Evolutionary conservation across 2,329 filamentous ascomycete species (phyloP).

Genomic region (Paracorniculantispora psalliotae): DNA sequence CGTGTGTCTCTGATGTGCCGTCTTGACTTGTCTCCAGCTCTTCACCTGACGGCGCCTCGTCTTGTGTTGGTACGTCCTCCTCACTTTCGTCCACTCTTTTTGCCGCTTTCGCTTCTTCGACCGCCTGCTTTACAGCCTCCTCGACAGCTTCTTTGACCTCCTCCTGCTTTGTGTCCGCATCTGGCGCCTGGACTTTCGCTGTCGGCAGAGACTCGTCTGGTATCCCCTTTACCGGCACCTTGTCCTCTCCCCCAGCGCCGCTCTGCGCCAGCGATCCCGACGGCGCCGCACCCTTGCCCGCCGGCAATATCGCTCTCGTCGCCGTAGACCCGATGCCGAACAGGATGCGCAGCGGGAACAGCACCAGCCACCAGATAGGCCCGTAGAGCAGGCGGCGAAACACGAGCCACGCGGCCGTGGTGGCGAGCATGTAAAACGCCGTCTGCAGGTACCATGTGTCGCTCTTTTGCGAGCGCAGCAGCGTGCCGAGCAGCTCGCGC

Average conservation of each 20-base stretch:
- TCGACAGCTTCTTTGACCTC: constrained; percentile 48
- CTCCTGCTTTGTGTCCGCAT: constrained; percentile 22
- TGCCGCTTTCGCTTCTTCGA: constrained; percentile 18
- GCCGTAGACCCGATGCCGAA: constrained; percentile 55
- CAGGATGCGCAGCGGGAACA: constrained; percentile 68
- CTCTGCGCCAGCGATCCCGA: constrained; percentile 23
- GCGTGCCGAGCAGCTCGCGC: constrained; percentile 67
- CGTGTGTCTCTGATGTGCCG: constrained; percentile 24
- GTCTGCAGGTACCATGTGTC: constrained; percentile 98
- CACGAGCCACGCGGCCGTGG: constrained; percentile 77
- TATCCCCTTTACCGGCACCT: constrained; percentile 29
- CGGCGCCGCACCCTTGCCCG: constrained; percentile 22
- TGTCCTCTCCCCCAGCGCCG: constrained; percentile 23
- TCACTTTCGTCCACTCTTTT: neutral
- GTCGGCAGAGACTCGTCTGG: constrained; percentile 44
- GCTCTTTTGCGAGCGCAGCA: constrained; percentile 85
- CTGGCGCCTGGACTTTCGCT: constrained; percentile 36
- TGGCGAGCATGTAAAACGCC: constrained; percentile 74
- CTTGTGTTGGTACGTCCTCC: neutral
- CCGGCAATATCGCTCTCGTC: constrained; percentile 45
- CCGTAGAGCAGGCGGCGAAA: constrained; percentile 84
- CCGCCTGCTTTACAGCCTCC: constrained; percentile 19
- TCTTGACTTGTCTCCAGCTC: constrained; percentile 12
- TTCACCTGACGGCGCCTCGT: neutral
- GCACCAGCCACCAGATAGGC: constrained; percentile 83